phyloP scores from a whole-genome alignment of 768 basidiomycete genomes.

The Rhodotorula taiwanensis region DNA sequence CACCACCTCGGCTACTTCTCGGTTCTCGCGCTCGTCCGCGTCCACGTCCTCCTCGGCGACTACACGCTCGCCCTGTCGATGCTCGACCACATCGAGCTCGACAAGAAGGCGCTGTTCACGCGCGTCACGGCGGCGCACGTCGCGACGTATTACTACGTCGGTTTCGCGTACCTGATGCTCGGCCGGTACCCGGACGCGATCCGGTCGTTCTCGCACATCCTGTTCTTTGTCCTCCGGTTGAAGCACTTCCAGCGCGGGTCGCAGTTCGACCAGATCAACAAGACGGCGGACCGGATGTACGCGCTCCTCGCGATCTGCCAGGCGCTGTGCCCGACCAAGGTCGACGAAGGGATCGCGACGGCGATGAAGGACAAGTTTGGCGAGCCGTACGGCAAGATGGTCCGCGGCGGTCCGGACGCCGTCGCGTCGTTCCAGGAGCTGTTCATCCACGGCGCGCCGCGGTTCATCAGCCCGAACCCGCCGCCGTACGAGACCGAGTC shows the following conservation, averaged over 20 bases:
- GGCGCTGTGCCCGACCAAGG: constrained; percentile 72
- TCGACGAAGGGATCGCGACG: constrained; percentile 72
- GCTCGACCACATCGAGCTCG: constrained; percentile 87
- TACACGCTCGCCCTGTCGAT: constrained; percentile 90
- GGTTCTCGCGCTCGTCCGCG: constrained; percentile 85
- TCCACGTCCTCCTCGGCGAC: constrained; percentile 92
- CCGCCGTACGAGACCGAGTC: constrained; percentile 67
- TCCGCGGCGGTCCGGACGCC: constrained; percentile 63
- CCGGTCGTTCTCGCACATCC: constrained; percentile 79
- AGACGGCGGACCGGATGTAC: constrained; percentile 97
- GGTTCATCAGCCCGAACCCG: constrained; percentile 90
- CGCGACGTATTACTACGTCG: constrained; percentile 88
- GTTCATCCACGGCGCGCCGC: constrained; percentile 88
- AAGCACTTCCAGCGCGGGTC: constrained; percentile 96
- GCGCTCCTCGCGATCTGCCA: constrained; percentile 90
- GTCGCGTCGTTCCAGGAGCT: constrained; percentile 81
- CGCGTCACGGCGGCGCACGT: constrained; percentile 96
- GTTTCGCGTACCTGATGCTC: constrained; percentile 93
- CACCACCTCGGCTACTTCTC: constrained; percentile 96
- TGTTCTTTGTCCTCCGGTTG: constrained; percentile 80
- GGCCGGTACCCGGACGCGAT: constrained; percentile 90
- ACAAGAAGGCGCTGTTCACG: constrained; percentile 55
- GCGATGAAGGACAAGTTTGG: constrained; percentile 76
- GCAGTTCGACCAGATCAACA: constrained; percentile 96
- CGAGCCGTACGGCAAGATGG: constrained; percentile 83